Base-by-base conservation (phyloP, 495 filamentous ascomycete genomes). In the Annulohypoxylon moriforme region DNA sequence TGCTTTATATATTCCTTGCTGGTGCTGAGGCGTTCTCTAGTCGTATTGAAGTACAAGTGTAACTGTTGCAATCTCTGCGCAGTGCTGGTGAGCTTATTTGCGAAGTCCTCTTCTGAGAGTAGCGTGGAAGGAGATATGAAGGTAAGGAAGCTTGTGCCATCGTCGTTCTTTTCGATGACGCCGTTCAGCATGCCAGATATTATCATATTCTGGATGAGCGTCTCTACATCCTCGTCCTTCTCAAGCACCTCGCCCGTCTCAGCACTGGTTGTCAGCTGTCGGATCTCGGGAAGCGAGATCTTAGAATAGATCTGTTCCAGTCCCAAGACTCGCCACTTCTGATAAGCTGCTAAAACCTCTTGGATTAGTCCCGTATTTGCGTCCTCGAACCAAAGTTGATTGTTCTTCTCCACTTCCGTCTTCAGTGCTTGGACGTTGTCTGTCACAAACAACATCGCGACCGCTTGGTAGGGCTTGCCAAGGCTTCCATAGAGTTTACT, bases 401-500 rank as follows among this genome's bases (percentile, higher is more conserved):
- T 27, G 27, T 72, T 64, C 40, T 73, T 70, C 18, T 89, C 83
- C 33, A 86, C 80, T 75, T 94, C 92, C 9, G 82, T 79, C 66
- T 83, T 83, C 18, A 96, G 80, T 64, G 80, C 84, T 2, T 81
- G 78, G 11, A 85, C 81, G 55, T 90, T 85, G 13, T 85, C 83
- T 40, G 83, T 77, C 72, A 89, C 85, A 72, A 97, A 98, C 6
- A 89, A 83, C 6, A 86, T 82, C 4, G 88, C 92, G 34, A 97
- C 78, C 25, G 84, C 79, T 5, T 90, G 80, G 76, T 98, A 97
- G 14, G 92, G 87, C 71, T 88, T 93, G 36, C 87, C 85, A 18
- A 92, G 69, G 4, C 82, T 79, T 49, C 84, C 84, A 63, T 89
- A 91, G 3, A 78, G 71, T 68, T 91, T 92, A 50, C 83, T 79